Percentiles rank a stretch among this genome's conserved stretches.
These are phyloP conservation scores for Trichosporon sp. DNA, from an alignment of 1,284 basidiomycete genomes.

Conservation along the genomic window DNA sequence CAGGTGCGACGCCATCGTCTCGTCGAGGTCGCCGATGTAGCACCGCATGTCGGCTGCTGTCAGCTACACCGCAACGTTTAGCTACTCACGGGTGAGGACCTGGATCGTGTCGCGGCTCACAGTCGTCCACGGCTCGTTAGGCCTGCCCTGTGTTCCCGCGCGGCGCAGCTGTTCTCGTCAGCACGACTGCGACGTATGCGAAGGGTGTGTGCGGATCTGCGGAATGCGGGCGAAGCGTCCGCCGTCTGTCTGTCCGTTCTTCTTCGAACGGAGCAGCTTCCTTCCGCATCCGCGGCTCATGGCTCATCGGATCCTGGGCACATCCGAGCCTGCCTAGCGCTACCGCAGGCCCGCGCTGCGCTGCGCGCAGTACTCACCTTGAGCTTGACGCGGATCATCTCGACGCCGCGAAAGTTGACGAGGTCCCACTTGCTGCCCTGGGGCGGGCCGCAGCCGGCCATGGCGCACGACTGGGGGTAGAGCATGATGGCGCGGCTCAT, in stretches of 20 bases:
- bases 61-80: conserved; percentile 6
- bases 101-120: conserved; percentile 68
- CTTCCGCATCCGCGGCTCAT: too few species aligned
- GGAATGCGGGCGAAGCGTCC: background rate
- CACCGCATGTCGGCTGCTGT: conserved; percentile 48
- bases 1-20: conserved; percentile 68
- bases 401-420: conserved; percentile 51
- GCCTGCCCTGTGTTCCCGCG: conserved; percentile 54
- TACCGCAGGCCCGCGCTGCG: too few species aligned
- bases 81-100: conserved; percentile 62
- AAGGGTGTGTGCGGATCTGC: background rate
- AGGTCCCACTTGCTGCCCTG: conserved; percentile 30
- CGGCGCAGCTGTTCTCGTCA: conserved; percentile 27
- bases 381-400: conserved; percentile 73
- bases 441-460: conserved; percentile 51
- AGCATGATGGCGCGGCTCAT: conserved; percentile 74
- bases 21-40: conserved; percentile 78
- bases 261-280: background rate
- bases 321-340: too few species aligned
- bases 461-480: conserved; percentile 72
- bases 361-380: conserved; percentile 48
- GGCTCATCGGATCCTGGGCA: too few species aligned
- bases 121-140: conserved; percentile 54
- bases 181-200: too few species aligned
- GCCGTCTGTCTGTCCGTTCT: background rate